Percentiles rank a stretch among this genome's conserved stretches.
Conservation (phyloP, 1,284 basidiomycete genomes). For the Puccinia brachypodii region DNA sequence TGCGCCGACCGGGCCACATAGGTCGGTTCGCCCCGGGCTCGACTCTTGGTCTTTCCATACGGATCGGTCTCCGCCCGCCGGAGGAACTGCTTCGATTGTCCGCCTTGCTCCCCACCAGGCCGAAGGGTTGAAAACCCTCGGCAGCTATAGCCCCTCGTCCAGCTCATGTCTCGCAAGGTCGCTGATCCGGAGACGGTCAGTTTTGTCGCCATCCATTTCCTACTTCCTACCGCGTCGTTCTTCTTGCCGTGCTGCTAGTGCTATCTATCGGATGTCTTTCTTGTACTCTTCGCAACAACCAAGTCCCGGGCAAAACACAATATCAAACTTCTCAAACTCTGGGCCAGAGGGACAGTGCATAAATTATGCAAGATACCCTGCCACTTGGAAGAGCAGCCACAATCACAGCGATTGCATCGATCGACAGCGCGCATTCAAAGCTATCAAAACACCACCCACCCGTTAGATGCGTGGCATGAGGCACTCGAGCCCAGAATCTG, state of each 20-base stretch:
- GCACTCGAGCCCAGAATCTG: no score
- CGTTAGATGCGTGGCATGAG: no score
- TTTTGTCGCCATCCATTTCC: slow-evolving; percentile 4
- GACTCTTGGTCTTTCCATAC: slow-evolving; percentile 22
- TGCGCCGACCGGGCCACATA: slow-evolving; percentile 31
- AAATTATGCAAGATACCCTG: no score
- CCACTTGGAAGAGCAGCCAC: no score
- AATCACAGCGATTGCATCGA: no score
- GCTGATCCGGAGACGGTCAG: background rate
- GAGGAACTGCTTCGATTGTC: slow-evolving; percentile 27
- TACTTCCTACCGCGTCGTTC: background rate
- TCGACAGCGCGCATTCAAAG: no score
- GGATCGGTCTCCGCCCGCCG: slow-evolving; percentile 36
- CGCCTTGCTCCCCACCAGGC: background rate
- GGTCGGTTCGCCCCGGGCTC: slow-evolving; percentile 4
- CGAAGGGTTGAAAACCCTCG: background rate
- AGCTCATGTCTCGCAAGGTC: background rate
- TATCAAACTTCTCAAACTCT: no score
- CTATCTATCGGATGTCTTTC: background rate
- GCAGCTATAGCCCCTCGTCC: background rate
- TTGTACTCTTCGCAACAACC: no score
- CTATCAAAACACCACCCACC: no score
- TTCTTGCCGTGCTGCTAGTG: background rate
- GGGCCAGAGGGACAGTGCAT: no score
- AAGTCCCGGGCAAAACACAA: no score